Evolutionary conservation across 345 rosid genomes (phyloP), one percentile per base, ranked within the genome.

Genomic region (Toxicodendron radicans): DNA sequence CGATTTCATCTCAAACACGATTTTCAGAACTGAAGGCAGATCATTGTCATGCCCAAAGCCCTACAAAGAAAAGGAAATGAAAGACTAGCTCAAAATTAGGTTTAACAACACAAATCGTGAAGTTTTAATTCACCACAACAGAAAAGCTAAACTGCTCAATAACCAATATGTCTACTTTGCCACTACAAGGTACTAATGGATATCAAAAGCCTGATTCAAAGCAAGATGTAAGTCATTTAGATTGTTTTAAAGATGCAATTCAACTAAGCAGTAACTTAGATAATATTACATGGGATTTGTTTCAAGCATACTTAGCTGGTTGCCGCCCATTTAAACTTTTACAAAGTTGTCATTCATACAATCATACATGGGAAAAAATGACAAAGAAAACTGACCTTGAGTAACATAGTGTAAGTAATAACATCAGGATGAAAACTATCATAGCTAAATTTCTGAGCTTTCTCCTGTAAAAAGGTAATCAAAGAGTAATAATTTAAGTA

Each of bases 391-490:
- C 81, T 72, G 73, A 87, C 97, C 91, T 85, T 83, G 27, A 89
- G 83, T 69, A 91, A 81, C 58, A 89, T 87, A 69, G 92, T 84
- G 71, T 88, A 89, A 54, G 97, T 89, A 79, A 85, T 70, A 79
- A 76, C 77, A 80, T 89, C 92, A 33, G 94, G 97, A 66, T 58
- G 76, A 79, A 85, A 79, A 76, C 71, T 71, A 53, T 65, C 66
- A 6, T 73, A 56, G 61, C 76, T 66, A 62, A 56, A 74, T 57
- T 6, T 72, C 80, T 71, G 84, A 75, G 87, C 83, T 58, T 80
- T 86, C 53, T 79, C 93, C 96, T 91, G 81, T 75, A 79, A 68
- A 24, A 33, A 24, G 21, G 38, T 60, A 58, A 53, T 71, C 23
- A n/a, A 35, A 41, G 62, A 68, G 48, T 61, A 70, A 68, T 18